Conservation (phyloP, 2,329 filamentous ascomycete genomes). For the Lachnellula hyalina region DNA sequence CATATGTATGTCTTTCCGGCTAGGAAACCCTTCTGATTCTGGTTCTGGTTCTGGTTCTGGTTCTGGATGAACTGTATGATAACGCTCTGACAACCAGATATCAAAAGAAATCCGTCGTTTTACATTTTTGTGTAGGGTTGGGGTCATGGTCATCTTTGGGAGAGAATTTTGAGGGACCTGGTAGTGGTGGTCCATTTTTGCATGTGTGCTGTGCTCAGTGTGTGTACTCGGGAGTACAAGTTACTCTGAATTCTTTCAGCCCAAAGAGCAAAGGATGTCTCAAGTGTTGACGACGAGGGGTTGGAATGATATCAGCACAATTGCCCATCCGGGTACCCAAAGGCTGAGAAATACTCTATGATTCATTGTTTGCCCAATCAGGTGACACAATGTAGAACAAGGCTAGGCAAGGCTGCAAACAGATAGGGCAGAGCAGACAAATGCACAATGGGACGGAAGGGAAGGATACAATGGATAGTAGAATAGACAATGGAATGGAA, state of each 20-base stretch:
- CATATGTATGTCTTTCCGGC: background rate
- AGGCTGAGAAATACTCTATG: background rate
- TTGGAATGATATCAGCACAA: slow-evolving; percentile 5
- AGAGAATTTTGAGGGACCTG: too few relatives aligned
- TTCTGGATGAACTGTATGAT: background rate
- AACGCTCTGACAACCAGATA: background rate
- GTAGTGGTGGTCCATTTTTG: too few relatives aligned
- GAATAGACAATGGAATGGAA: background rate
- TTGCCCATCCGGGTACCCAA: slow-evolving; percentile 13
- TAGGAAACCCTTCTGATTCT: background rate
- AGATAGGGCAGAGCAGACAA: background rate
- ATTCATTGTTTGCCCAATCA: background rate
- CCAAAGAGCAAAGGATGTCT: background rate
- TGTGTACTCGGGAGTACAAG: too few relatives aligned
- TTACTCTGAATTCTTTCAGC: too few relatives aligned
- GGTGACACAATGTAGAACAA: background rate
- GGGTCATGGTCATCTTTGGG: background rate
- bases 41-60: too few relatives aligned
- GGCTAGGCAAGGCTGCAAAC: too few relatives aligned
- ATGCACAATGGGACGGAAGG: background rate
- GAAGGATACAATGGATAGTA: too few relatives aligned
- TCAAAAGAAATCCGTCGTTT: background rate
- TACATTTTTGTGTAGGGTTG: background rate
- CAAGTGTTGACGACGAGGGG: background rate
- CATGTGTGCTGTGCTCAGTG: too few relatives aligned